These are phyloP conservation scores for Vigna reflexopilosa DNA, from an alignment of 306 rosid genomes.

Conservation along the genomic window DNA sequence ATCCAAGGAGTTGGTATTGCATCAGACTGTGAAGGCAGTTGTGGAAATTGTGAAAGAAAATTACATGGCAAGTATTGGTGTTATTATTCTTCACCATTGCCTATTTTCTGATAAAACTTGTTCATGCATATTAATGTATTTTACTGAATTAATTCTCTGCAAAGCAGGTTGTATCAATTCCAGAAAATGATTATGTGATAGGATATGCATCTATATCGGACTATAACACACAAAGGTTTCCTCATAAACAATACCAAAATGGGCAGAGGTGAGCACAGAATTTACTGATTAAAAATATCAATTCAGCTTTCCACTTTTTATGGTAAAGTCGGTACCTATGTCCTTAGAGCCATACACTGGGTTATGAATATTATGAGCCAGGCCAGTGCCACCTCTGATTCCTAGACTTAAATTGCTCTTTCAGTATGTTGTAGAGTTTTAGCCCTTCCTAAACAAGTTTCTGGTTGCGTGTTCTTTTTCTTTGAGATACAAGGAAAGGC, in stretches of 20 bases:
- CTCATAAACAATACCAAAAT: constrained; percentile 59
- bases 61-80: constrained; percentile 76
- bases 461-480: not conserved
- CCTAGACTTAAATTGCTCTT: not conserved
- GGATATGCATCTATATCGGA: constrained; percentile 83
- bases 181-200: constrained; percentile 66
- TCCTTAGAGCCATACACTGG: not conserved
- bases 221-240: constrained; percentile 77
- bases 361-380: not conserved
- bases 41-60: constrained; percentile 89
- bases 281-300: constrained; percentile 18
- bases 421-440: not conserved
- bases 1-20: constrained; percentile 57
- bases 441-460: not conserved
- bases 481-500: not conserved
- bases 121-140: constrained; percentile 15
- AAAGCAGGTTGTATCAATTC: constrained; percentile 83
- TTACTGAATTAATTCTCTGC: constrained; percentile 39
- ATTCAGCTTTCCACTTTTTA: not conserved
- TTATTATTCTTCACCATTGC: constrained; percentile 32
- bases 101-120: constrained; percentile 20
- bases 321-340: constrained; percentile 10
- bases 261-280: constrained; percentile 78
- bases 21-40: constrained; percentile 75
- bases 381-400: not conserved